Base-by-base conservation (phyloP, 192 early-diverging fungal species). In the Allomyces javanicus region DNA sequence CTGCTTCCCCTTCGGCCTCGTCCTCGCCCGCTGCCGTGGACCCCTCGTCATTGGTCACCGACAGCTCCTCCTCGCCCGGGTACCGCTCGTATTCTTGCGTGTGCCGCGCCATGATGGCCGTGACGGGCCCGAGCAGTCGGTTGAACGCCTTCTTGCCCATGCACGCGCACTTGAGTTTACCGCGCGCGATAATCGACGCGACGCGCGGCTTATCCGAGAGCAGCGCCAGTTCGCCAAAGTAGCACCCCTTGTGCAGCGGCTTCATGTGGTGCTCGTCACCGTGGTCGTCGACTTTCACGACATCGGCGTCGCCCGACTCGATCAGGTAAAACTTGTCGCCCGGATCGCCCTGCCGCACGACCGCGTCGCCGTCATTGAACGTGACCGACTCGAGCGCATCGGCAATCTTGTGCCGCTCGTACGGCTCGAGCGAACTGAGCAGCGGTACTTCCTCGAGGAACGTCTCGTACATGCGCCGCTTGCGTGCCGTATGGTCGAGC, bases 381-480 rank as follows among this genome's bases (percentile, higher is more conserved):
- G 84, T 83, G 14, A 92, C 83, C 19, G 89, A 87, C 72, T 99
- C 96, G 26, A 99, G 77, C 9, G 92, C 93, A 77, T 99, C 96
- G 19, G 96, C 94, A 72, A 99, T 96, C 75, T 99, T 99, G 74
- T 94, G 93, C 25, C 96, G 85, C 72, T 99, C 96, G 73, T 99
- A 99, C 17, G 50, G 50, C 50, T 58, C 90, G 58, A 99, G 80
- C 21, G 89, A 92, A n/a, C 84, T 77, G 24, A 99, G 82, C 25
- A 96, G 73, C 6, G 85, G 85, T 12, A 99, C 87, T 44, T 93
- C 94, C 75, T 94, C 93, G 63, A 99, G 75, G 77, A 99, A 99
- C 21, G 79, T 68, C 78, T 99, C 96, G 77, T 99, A 99, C 85
- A 97, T 87, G 58, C 89, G 85, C 19, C 96, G 82, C 73, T 99